Base-by-base conservation (phyloP, 805 yeast species). In the Wickerhamiella dianesei region DNA sequence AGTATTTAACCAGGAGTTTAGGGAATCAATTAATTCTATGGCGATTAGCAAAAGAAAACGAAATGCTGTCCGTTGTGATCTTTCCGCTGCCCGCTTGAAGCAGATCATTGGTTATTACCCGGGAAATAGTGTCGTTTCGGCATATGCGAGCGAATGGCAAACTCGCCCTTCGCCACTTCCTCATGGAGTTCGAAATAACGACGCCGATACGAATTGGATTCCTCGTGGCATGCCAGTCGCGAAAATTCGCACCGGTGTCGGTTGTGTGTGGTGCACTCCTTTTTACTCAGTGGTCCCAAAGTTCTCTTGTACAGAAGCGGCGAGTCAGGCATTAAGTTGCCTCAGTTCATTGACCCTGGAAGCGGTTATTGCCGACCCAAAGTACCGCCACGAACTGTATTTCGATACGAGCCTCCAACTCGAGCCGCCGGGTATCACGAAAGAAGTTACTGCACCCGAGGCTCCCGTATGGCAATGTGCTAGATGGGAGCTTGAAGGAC, bases 281-380 rank as follows among this genome's bases (percentile, higher is more conserved):
- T 53, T 51, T 40, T 54, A 40, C 36, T 42, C 53, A 0, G 41
- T 52, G 8, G 42, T 53, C 2, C 46, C 50, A 2, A 13, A 4
- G 5, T 87, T 80, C 58, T 6, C 32, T 6, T 6, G 12, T 12
- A 25, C 32, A 6, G 32, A 25, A 6, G 12, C 9, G 12, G 32
- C 6, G 32, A 12, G 6, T 12, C 6, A 25, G 6, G 32, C 32
- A 6, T 25, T 25, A 25, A 6, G 32, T 12, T 77, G 86, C 29
- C 71, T 88, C 54, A 78, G 80, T 55, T 96, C 86, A 61, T 82
- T 88, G 49, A 96, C 88, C 58, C 65, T 88, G 41, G 82, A 82
- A 51, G 95, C 86, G 59, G 88, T 89, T 45, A 71, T 88, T 55
- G 84, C 83, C 59, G 88, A 88, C 64, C 95, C 95, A 3, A 95